These are phyloP conservation scores for Entamoeba histolytica DNA, from an alignment of 208 protist species.

Conservation along the genomic window DNA sequence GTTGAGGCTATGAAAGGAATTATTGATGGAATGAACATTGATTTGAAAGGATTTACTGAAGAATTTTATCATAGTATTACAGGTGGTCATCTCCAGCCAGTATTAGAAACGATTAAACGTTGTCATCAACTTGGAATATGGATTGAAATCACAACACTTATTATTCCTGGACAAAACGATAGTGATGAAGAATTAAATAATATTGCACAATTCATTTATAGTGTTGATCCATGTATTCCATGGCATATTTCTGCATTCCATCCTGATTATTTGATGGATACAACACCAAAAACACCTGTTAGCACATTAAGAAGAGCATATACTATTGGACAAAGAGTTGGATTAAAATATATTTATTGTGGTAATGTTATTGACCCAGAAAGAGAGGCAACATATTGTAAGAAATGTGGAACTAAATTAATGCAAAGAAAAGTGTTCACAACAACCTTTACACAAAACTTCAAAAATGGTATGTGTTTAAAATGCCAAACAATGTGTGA, in stretches of 20 bases:
- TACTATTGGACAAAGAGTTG: constrained; percentile 12
- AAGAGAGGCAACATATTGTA: neutral
- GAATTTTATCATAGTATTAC: constrained; percentile 33
- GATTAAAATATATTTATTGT: constrained; percentile 23
- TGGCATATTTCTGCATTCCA: constrained; percentile 39
- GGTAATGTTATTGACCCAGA: constrained; percentile 15
- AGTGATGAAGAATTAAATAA: constrained; percentile 26
- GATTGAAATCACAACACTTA: constrained; percentile 38
- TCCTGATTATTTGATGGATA: constrained; percentile 34
- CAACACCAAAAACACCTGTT: constrained; percentile 16
- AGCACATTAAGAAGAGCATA: constrained; percentile 19
- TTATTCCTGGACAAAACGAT: constrained; percentile 44
- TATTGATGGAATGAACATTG: constrained; percentile 37
- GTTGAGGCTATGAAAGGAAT: neutral
- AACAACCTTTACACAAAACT: neutral
- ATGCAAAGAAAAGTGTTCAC: neutral
- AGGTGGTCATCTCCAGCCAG: constrained; percentile 29
- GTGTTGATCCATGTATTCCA: constrained; percentile 27
- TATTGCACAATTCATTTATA: constrained; percentile 29
- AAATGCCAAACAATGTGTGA: neutral
- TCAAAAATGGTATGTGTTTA: neutral
- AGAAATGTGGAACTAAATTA: neutral
- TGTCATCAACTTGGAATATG: constrained; percentile 25
- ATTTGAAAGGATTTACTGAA: constrained; percentile 35
- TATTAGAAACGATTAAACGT: constrained; percentile 25